Percentiles rank a stretch among this genome's conserved stretches.
Evolutionary conservation across 495 filamentous ascomycete species (phyloP).

Genomic region (Penicillium nucicola): DNA sequence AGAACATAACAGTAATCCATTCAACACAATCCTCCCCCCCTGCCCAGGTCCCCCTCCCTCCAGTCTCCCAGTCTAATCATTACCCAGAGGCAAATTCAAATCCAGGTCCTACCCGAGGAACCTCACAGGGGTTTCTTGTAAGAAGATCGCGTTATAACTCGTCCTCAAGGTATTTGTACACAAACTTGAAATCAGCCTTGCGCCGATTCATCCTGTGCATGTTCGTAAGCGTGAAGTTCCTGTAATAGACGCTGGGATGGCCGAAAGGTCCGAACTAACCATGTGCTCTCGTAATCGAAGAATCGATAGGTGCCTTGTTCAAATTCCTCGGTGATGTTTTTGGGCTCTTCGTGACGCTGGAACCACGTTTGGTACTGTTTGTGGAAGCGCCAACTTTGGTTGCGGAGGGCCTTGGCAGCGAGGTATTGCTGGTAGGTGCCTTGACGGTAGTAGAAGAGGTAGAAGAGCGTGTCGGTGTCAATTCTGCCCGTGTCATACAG

Average conservation of each 20-base stretch:
- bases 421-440: slow-evolving; percentile 94
- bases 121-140: not conserved
- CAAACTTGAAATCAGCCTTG: slow-evolving; percentile 98
- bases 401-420: slow-evolving; percentile 92
- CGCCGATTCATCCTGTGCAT: slow-evolving; percentile 93
- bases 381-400: slow-evolving; percentile 97
- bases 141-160: slow-evolving; percentile 58
- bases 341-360: slow-evolving; percentile 95
- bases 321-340: slow-evolving; percentile 96
- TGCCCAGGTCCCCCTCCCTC: too few species aligned
- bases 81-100: not conserved
- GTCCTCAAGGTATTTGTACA: slow-evolving; percentile 95
- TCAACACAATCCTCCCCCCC: slow-evolving; percentile 1
- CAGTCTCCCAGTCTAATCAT: slow-evolving; percentile 6
- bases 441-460: slow-evolving; percentile 98
- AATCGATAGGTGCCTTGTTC: slow-evolving; percentile 98
- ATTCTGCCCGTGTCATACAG: slow-evolving; percentile 74
- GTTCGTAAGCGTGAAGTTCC: slow-evolving; percentile 13
- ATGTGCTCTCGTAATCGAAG: slow-evolving; percentile 99
- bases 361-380: slow-evolving; percentile 99
- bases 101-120: not conserved
- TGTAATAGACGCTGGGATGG: not conserved
- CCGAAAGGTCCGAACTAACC: slow-evolving; percentile 55
- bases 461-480: slow-evolving; percentile 96
- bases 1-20: slow-evolving; percentile 1